Evolutionary conservation across 805 yeast species (phyloP).

Genomic region (Cyberlindnera saturnus): DNA sequence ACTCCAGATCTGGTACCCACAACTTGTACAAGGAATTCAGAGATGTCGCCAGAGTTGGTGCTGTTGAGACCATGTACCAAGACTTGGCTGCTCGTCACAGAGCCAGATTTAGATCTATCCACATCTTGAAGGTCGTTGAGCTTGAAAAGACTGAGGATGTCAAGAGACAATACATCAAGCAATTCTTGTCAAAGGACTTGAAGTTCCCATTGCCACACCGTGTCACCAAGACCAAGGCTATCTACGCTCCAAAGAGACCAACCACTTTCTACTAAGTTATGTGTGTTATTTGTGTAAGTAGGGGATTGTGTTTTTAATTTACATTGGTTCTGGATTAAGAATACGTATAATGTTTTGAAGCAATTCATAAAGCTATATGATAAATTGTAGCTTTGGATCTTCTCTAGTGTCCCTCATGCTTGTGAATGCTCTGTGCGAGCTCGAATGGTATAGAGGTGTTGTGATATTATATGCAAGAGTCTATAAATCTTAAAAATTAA

Average conservation of each 20-base stretch:
- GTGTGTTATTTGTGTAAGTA: conserved; percentile 1
- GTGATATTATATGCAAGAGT: background rate
- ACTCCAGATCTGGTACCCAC: conserved; percentile 99
- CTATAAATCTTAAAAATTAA: no score
- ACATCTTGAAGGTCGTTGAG: conserved; percentile 99
- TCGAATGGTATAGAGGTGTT: background rate
- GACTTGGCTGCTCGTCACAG: conserved; percentile 99
- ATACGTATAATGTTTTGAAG: conserved; percentile 14
- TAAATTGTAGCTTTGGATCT: background rate
- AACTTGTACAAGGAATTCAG: conserved; percentile 99
- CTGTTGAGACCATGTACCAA: conserved; percentile 97
- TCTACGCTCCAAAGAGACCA: conserved; percentile 91
- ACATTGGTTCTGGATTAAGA: conserved; percentile 7
- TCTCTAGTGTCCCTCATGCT: background rate
- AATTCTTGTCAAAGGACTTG: conserved; percentile 90
- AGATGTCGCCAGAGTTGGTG: conserved; percentile 98
- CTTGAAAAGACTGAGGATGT: conserved; percentile 96
- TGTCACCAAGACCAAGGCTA: conserved; percentile 81
- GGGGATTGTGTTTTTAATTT: conserved; percentile 10
- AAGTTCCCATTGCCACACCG: conserved; percentile 99
- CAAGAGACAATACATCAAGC: conserved; percentile 98
- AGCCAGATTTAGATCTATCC: conserved; percentile 99
- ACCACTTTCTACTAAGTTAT: conserved; percentile 82
- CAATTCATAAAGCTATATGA: conserved; percentile 6
- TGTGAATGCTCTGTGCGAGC: background rate